Base-by-base conservation (phyloP, 2,329 filamentous ascomycete genomes). In the Colletotrichum gigasporum region DNA sequence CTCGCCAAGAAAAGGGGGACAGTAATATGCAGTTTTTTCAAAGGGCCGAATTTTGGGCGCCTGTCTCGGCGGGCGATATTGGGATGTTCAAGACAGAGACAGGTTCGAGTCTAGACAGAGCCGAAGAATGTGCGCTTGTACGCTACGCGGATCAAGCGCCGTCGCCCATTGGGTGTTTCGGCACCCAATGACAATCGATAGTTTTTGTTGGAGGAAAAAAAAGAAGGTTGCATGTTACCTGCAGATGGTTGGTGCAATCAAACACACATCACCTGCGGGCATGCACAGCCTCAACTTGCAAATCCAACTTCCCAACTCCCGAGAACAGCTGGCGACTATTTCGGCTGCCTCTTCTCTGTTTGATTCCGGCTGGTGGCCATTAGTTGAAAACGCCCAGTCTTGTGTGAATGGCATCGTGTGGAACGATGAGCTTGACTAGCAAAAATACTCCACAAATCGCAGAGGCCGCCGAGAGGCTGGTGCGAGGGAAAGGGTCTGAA, bases 1-100 rank as follows among this genome's bases (percentile, higher is more conserved):
- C 28, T 26, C 55, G 56, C 62, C 56, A 64, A 62, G 56, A 64
- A 34, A 34, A 64, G 42, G 60, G 42, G 28, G 54, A 20, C 18
- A 9, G n/a, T 35, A 52, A 53, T 41, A 35, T 41, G 20, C 32
- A 34, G 32, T 26, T 16, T 55, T 16, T 42, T 24, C 5, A 5
- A 37, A 50, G 7, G 28, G 6, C n/a, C 45, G 11, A 12, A 16
- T 11, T 3, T 30, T 30, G 11, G n/a, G n/a, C n/a, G n/a, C n/a
- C n/a, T n/a, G n/a, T 48, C 44, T 9, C 24, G 30, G 26, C 26
- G 26, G n/a, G 10, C 6, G 6, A 6, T 18, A 41, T 24, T 24
- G 14, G n/a, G 22, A 30, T 30, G 16, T 41, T 53, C 50, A 28
- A 41, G 50, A 53, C 34, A 41, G n/a, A n/a, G n/a, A n/a, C n/a